Base-by-base conservation (phyloP, 371 early-diverging fungal species). In the Mycotypha africana region DNA sequence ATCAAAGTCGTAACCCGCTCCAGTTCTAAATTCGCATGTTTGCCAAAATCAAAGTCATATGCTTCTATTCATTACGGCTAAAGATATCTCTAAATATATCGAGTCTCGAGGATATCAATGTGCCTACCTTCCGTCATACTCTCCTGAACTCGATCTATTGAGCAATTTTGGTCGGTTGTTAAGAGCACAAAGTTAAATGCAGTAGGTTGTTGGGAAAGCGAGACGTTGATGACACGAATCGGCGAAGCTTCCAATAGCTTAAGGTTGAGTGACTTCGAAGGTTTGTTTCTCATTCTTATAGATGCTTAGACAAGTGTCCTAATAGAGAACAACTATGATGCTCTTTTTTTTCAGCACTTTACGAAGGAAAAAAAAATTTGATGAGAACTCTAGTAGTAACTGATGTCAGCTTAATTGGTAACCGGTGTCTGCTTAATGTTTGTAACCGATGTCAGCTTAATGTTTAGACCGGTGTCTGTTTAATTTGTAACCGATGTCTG, bases 81-180 rank as follows among this genome's bases (percentile, higher is more conserved):
- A 42, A 30, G 39, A 38, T 37, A 42, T 40, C 32, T 35, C 35
- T 40, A 37, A 49, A 23, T 49, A 41, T 41, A 44, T 50, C 33
- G 31, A 50, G 38, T 6, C 38, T 28, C 15, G 50, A 42, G 50
- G 50, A 35, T 49, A 42, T 43, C 35, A 31, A 37, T n/a, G n/a
- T n/a, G n/a, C n/a, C n/a, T n/a, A n/a, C n/a, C n/a, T n/a, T n/a
- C n/a, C n/a, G n/a, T n/a, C 50, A 42, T 49, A 43, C 31, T 50
- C 39, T 16, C 38, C 51, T 44, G 44, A 31, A 38, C 34, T 38
- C 32, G 44, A 50, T 44, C 32, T 35, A 43, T 50, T 50, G 51
- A 50, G 39, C 39, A 50, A 37, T 50, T 50, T 50, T 50, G 51
- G 51, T 50, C 30, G 31, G 36, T 42, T 33, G 42, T 49, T 35